Conservation (phyloP, 2,329 filamentous ascomycete genomes). For the Pseudogymnoascus sp. region DNA sequence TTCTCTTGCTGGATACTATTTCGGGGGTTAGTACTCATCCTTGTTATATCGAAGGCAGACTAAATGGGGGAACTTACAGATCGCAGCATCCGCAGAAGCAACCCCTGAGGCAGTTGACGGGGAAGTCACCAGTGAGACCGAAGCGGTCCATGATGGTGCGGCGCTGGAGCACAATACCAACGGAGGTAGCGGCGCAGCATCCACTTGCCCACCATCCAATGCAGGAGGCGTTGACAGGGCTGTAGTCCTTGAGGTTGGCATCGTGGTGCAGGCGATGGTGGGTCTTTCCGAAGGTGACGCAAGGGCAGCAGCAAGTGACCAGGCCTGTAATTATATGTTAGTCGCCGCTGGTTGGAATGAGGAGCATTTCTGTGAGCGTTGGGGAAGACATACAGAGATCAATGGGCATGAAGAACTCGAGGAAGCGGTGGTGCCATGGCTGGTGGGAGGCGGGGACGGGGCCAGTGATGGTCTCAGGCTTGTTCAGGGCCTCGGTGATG, state of each 20-base stretch:
- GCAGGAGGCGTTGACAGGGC: conserved; percentile 28
- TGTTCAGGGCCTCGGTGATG: conserved; percentile 10
- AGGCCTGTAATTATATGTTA: conserved; percentile 19
- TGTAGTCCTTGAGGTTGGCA: conserved; percentile 27
- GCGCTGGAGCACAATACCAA: conserved; percentile 22
- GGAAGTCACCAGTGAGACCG: conserved; percentile 23
- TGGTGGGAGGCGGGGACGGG: background rate
- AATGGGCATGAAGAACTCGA: conserved; percentile 23
- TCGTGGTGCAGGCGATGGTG: conserved; percentile 29
- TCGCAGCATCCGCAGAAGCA: conserved; percentile 25
- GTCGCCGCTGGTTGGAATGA: background rate
- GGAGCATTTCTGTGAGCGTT: background rate
- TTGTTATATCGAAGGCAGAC: background rate
- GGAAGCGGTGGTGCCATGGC: conserved; percentile 18
- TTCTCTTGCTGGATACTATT: conserved; percentile 19
- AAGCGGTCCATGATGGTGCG: conserved; percentile 23
- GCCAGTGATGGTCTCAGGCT: conserved; percentile 12
- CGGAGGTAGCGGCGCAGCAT: conserved; percentile 19
- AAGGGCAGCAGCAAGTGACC: conserved; percentile 29
- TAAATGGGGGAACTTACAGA: conserved; percentile 13
- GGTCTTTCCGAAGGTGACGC: conserved; percentile 32
- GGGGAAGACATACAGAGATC: conserved; percentile 17
- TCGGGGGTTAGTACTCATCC: background rate
- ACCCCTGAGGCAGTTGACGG: conserved; percentile 19
- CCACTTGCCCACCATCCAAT: conserved; percentile 19